phyloP scores from a whole-genome alignment of 2,329 filamentous ascomycete species.

The Venturia aucupariae region DNA sequence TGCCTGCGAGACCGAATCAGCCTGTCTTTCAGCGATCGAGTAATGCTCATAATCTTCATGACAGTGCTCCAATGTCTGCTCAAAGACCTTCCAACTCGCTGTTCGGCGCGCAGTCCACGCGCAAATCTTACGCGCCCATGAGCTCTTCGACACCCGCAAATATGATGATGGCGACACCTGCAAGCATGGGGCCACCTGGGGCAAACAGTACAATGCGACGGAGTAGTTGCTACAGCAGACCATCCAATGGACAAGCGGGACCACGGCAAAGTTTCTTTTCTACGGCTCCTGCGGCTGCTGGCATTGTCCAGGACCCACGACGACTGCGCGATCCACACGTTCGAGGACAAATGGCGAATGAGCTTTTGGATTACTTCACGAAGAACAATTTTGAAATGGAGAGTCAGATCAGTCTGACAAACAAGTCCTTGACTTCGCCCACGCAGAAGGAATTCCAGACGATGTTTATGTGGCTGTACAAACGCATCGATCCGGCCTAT shows the following conservation, averaged over 20 bases:
- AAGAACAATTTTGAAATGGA: slow-evolving; percentile 96
- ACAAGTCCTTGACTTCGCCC: slow-evolving; percentile 84
- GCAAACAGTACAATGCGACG: slow-evolving; percentile 52
- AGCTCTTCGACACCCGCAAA: slow-evolving; percentile 30
- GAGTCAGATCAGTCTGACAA: slow-evolving; percentile 87
- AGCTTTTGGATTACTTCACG: slow-evolving; percentile 83
- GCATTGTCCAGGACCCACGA: slow-evolving; percentile 76
- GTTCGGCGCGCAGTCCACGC: slow-evolving; percentile 42
- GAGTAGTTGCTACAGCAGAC: slow-evolving; percentile 59
- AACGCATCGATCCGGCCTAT: slow-evolving; percentile 88
- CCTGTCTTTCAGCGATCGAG: slow-evolving; percentile 80
- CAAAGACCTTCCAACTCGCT: slow-evolving; percentile 71
- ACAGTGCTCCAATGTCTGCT: slow-evolving; percentile 72
- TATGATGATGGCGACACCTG: slow-evolving; percentile 28
- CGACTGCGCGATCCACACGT: slow-evolving; percentile 74
- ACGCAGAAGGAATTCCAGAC: slow-evolving; percentile 97
- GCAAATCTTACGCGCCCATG: slow-evolving; percentile 62
- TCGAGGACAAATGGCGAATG: slow-evolving; percentile 74
- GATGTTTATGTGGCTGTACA: slow-evolving; percentile 98
- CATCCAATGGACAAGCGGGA: slow-evolving; percentile 59
- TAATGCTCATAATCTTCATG: slow-evolving; percentile 69
- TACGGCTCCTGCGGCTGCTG: slow-evolving; percentile 70
- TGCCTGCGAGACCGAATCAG: slow-evolving; percentile 66
- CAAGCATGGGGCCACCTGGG: slow-evolving; percentile 30
- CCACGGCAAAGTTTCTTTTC: slow-evolving; percentile 79